phyloP scores from a whole-genome alignment of 257 asterid genomes.

The Cruciata laevipes region DNA sequence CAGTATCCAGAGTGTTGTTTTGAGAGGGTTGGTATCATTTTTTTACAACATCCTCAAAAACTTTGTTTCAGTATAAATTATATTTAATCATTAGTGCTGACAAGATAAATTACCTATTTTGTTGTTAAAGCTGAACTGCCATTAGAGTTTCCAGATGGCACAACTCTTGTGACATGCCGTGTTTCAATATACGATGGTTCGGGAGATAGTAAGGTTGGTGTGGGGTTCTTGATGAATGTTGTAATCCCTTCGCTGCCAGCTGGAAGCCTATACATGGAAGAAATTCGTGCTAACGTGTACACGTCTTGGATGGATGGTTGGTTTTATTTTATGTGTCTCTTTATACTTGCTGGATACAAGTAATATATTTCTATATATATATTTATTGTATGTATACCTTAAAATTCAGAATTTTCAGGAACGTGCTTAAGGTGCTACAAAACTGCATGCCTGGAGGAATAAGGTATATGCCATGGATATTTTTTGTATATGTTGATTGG shows the following conservation, averaged over 20 bases:
- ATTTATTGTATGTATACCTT: neutral
- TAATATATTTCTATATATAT: too few species aligned
- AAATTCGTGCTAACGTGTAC: conserved; percentile 66
- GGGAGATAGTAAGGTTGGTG: conserved; percentile 62
- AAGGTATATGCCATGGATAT: neutral
- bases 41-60: neutral
- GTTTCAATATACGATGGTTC: conserved; percentile 66
- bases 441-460: neutral
- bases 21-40: conserved; percentile 42
- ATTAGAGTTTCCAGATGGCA: conserved; percentile 84
- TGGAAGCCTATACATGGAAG: conserved; percentile 87
- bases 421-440: neutral
- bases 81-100: neutral
- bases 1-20: conserved; percentile 63
- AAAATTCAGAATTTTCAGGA: conserved; percentile 2
- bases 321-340: too few species aligned
- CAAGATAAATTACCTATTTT: conserved; percentile 4
- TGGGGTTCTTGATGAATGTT: conserved; percentile 70
- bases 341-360: neutral
- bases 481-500: neutral
- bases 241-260: conserved; percentile 62
- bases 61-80: neutral
- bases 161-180: conserved; percentile 81
- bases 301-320: too few species aligned
- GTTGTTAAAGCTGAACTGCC: conserved; percentile 62